phyloP scores from a whole-genome alignment of 2,329 filamentous ascomycete genomes.

The Neurospora sp. region DNA sequence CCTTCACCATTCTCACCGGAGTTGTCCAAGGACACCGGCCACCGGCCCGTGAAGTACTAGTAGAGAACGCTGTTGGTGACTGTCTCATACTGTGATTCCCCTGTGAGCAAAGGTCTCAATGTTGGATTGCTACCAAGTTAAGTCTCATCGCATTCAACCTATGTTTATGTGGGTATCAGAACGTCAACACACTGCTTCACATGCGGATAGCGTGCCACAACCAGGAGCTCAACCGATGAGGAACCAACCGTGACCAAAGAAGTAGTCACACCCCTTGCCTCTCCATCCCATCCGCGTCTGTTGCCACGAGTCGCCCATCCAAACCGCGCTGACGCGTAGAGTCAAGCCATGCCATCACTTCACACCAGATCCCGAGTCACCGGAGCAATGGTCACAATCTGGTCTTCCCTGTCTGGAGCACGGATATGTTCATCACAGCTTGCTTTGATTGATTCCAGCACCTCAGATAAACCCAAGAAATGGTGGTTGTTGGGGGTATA shows the following conservation, averaged over 20 bases:
- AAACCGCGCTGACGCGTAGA: not conserved
- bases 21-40: not conserved
- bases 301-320: not conserved
- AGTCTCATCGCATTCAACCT: not conserved
- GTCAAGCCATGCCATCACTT: not conserved
- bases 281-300: not conserved
- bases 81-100: not conserved
- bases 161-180: not conserved
- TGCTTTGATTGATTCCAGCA: not conserved
- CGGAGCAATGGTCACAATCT: not conserved
- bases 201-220: not conserved
- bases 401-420: not conserved
- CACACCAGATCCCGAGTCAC: not conserved
- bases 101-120: not conserved
- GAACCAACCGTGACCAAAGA: not conserved
- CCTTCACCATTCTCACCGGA: not conserved
- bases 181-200: not conserved
- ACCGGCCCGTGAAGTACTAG: not conserved
- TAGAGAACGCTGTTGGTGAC: not conserved
- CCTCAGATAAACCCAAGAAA: not conserved
- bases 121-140: not conserved
- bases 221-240: not conserved
- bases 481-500: conserved; percentile 5
- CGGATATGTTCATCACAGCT: not conserved
- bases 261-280: not conserved